Evolutionary conservation across 2,329 filamentous ascomycete genomes (phyloP).

Genomic region (Clarireedia sp.): DNA sequence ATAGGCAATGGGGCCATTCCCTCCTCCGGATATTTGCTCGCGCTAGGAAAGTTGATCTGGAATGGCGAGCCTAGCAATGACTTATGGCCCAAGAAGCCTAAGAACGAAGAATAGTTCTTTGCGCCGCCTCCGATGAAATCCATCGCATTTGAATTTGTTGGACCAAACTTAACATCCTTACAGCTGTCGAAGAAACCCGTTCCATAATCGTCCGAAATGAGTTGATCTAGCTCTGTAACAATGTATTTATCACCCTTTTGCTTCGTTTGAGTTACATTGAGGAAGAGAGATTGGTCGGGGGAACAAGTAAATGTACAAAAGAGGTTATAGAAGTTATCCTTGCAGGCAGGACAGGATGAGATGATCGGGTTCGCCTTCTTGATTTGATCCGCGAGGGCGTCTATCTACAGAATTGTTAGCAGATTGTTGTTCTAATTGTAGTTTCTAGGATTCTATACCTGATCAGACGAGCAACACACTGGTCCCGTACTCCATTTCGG

Average conservation of each 20-base stretch:
- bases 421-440: background rate
- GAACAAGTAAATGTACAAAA: slow-evolving; percentile 99
- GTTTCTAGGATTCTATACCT: slow-evolving; percentile 41
- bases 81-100: slow-evolving; percentile 89
- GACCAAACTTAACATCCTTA: slow-evolving; percentile 97
- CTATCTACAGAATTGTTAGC: slow-evolving; percentile 45
- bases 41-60: slow-evolving; percentile 85
- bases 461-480: slow-evolving; percentile 76
- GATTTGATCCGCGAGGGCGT: slow-evolving; percentile 73
- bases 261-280: slow-evolving; percentile 78
- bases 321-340: slow-evolving; percentile 95
- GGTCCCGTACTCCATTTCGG: slow-evolving; percentile 75
- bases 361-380: slow-evolving; percentile 84
- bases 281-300: slow-evolving; percentile 87
- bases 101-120: slow-evolving; percentile 76
- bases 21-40: slow-evolving; percentile 48
- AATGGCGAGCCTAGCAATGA: slow-evolving; percentile 81
- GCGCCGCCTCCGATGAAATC: slow-evolving; percentile 93
- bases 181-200: slow-evolving; percentile 91
- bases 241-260: slow-evolving; percentile 46
- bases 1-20: slow-evolving; percentile 67
- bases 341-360: slow-evolving; percentile 90
- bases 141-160: slow-evolving; percentile 89
- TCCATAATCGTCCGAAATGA: slow-evolving; percentile 78
- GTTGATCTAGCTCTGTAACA: slow-evolving; percentile 86